Conservation (phyloP, 257 asterid genomes). For the Lithospermum erythrorhizon region DNA sequence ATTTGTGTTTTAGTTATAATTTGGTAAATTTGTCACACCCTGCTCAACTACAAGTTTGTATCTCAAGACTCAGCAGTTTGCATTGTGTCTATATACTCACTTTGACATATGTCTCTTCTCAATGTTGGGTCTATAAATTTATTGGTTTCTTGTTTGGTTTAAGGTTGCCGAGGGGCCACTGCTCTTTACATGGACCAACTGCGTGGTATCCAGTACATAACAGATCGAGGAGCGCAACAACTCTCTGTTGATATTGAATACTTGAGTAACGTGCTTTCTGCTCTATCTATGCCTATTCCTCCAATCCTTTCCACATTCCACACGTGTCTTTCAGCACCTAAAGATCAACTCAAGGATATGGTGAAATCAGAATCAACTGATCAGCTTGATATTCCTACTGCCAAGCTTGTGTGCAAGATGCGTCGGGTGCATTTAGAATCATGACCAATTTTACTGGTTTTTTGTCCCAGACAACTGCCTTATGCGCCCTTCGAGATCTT, state of each 20-base stretch:
- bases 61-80: not conserved
- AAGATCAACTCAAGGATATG: constrained; percentile 71
- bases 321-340: constrained; percentile 67
- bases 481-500: not conserved
- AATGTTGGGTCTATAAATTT: not conserved
- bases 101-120: not conserved
- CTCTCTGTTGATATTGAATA: constrained; percentile 86
- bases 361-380: constrained; percentile 53
- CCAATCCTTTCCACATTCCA: constrained; percentile 74
- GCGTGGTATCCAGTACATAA: constrained; percentile 77
- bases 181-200: constrained; percentile 79
- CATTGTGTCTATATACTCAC: not conserved
- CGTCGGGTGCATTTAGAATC: constrained; percentile 61
- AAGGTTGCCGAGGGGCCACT: constrained; percentile 96
- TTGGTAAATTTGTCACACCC: not conserved
- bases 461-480: not conserved
- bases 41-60: not conserved
- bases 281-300: constrained; percentile 85
- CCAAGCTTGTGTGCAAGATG: constrained; percentile 88
- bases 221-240: constrained; percentile 93
- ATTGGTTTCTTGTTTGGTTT: constrained; percentile 2
- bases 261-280: constrained; percentile 86
- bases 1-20: not conserved
- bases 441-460: not conserved
- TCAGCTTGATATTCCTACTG: constrained; percentile 77